Conservation (phyloP, 192 early-diverging fungal genomes). For the Pilaira anomala region DNA sequence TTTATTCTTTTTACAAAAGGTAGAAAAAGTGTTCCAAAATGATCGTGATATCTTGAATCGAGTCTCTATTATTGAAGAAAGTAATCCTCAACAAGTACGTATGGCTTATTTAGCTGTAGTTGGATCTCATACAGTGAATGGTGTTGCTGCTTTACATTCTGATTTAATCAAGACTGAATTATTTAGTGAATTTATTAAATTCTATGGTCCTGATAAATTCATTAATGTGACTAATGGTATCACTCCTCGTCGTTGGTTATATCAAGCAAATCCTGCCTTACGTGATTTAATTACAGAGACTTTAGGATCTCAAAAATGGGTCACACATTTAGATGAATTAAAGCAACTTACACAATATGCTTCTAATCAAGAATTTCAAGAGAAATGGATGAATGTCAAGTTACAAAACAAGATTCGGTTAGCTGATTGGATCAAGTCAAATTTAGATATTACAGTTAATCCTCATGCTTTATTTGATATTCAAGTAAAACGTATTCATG, state of each 20-base stretch:
- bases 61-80: slow-evolving; percentile 96
- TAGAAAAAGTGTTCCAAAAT: slow-evolving; percentile 80
- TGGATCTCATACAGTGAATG: slow-evolving; percentile 95
- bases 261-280: slow-evolving; percentile 92
- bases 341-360: slow-evolving; percentile 59
- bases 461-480: slow-evolving; percentile 94
- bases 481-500: slow-evolving; percentile 98
- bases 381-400: slow-evolving; percentile 90
- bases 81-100: slow-evolving; percentile 85
- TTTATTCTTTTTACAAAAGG: slow-evolving; percentile 93
- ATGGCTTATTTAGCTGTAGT: slow-evolving; percentile 96
- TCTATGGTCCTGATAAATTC: slow-evolving; percentile 84
- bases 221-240: slow-evolving; percentile 98
- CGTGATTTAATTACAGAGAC: slow-evolving; percentile 77
- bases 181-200: slow-evolving; percentile 88
- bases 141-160: slow-evolving; percentile 88
- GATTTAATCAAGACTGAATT: slow-evolving; percentile 77
- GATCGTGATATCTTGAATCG: slow-evolving; percentile 82
- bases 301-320: slow-evolving; percentile 73
- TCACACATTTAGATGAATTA: slow-evolving; percentile 73
- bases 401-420: slow-evolving; percentile 87
- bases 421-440: slow-evolving; percentile 76
- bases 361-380: slow-evolving; percentile 68
- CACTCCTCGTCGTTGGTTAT: slow-evolving; percentile 96
- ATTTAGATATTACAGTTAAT: slow-evolving; percentile 68